These are phyloP conservation scores for Closterium sp. DNA, from an alignment of 139 green algal genomes.

Conservation along the genomic window DNA sequence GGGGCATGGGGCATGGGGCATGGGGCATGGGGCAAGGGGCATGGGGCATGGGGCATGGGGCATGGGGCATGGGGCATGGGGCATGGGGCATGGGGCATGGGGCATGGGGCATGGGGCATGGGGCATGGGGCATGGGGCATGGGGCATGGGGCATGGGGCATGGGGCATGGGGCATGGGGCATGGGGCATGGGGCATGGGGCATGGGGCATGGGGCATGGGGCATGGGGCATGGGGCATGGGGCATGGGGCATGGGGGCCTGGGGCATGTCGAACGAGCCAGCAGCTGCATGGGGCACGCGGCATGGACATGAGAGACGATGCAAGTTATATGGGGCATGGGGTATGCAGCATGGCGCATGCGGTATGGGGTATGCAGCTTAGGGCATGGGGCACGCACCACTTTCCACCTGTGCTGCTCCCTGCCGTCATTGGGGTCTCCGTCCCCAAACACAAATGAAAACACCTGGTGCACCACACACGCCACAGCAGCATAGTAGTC, in stretches of 20 bases:
- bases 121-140: not conserved
- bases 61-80: too few relatives aligned
- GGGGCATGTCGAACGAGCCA: too few relatives aligned
- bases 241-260: too few relatives aligned
- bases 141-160: not conserved
- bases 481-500: not conserved
- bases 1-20: too few relatives aligned
- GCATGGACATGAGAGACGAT: not conserved
- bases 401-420: slow-evolving; percentile 76
- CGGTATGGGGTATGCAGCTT: not conserved
- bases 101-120: not conserved
- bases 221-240: too few relatives aligned
- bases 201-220: too few relatives aligned
- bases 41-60: too few relatives aligned
- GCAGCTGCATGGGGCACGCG: not conserved
- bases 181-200: not conserved
- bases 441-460: slow-evolving; percentile 96
- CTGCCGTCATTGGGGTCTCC: slow-evolving; percentile 85
- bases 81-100: not conserved
- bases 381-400: slow-evolving; percentile 50
- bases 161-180: not conserved
- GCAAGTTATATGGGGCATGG: not conserved
- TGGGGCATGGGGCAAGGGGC: too few relatives aligned
- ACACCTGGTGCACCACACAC: slow-evolving; percentile 52
- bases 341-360: not conserved